Evolutionary conservation across 2,329 filamentous ascomycete genomes (phyloP).

Genomic region (Pseudogymnoascus sp.): DNA sequence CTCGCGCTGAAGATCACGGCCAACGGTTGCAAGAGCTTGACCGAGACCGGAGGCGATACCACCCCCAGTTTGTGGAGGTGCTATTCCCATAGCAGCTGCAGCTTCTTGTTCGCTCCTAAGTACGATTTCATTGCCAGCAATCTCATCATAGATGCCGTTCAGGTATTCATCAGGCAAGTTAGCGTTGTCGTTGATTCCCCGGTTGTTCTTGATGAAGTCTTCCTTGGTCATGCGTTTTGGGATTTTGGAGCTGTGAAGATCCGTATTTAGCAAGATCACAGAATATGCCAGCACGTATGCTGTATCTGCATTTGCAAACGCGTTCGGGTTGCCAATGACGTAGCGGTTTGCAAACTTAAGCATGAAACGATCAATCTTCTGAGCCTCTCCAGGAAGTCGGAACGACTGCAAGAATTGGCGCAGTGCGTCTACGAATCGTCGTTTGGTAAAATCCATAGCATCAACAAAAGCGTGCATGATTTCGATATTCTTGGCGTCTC

Average conservation of each 20-base stretch:
- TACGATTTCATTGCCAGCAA: constrained; percentile 84
- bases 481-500: constrained; percentile 84
- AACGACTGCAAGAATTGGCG: constrained; percentile 91
- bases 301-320: constrained; percentile 95
- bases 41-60: constrained; percentile 77
- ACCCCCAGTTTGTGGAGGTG: constrained; percentile 47
- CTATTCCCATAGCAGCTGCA: constrained; percentile 67
- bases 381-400: constrained; percentile 86
- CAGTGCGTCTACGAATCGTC: constrained; percentile 84
- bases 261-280: constrained; percentile 92
- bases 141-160: constrained; percentile 83
- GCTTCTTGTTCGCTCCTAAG: constrained; percentile 85
- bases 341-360: constrained; percentile 97
- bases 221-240: constrained; percentile 82
- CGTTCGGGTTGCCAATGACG: constrained; percentile 88
- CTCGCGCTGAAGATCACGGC: constrained; percentile 83
- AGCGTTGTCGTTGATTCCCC: constrained; percentile 93
- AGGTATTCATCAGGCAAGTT: constrained; percentile 92
- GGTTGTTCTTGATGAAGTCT: constrained; percentile 98
- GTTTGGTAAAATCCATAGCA: constrained; percentile 84
- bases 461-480: constrained; percentile 99
- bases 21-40: constrained; percentile 83
- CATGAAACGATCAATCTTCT: constrained; percentile 99
- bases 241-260: constrained; percentile 86
- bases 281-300: constrained; percentile 95